phyloP scores from a whole-genome alignment of 345 rosid genomes.

The Citrus maxima region DNA sequence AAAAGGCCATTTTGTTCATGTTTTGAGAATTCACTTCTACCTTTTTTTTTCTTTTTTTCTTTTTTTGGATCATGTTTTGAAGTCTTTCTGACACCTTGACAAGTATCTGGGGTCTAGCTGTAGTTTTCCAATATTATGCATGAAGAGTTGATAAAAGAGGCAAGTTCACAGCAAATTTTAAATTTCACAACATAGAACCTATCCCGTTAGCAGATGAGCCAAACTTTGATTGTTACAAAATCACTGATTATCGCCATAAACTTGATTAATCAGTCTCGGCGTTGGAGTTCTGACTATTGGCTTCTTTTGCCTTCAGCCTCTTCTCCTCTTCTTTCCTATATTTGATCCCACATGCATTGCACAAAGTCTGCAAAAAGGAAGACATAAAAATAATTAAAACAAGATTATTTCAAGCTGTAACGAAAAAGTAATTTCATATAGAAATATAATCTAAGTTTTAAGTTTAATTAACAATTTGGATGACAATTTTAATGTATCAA shows the following conservation, averaged over 20 bases:
- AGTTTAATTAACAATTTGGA: no score
- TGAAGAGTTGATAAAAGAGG: not conserved
- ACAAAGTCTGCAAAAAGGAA: conserved; percentile 22
- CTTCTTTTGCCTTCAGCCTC: not conserved
- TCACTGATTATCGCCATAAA: not conserved
- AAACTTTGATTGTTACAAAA: no score
- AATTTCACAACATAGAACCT: not conserved
- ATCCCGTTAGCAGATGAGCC: not conserved
- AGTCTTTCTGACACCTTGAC: not conserved
- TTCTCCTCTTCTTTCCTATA: conserved; percentile 26
- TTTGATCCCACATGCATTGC: conserved; percentile 43
- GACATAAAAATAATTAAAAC: not conserved
- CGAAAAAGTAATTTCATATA: no score
- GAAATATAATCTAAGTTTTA: no score
- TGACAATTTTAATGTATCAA: not conserved
- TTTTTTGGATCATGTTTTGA: no score
- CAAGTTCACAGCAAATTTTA: not conserved
- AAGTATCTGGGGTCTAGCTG: not conserved
- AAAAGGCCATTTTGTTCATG: no score
- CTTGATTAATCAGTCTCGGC: not conserved
- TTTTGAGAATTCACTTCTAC: no score
- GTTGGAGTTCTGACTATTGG: not conserved
- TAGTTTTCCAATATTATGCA: not conserved
- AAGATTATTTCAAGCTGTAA: no score
- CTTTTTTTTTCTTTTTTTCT: no score